Evolutionary conservation across 2,329 filamentous ascomycete genomes (phyloP).

Genomic region (Xylaria sp.): DNA sequence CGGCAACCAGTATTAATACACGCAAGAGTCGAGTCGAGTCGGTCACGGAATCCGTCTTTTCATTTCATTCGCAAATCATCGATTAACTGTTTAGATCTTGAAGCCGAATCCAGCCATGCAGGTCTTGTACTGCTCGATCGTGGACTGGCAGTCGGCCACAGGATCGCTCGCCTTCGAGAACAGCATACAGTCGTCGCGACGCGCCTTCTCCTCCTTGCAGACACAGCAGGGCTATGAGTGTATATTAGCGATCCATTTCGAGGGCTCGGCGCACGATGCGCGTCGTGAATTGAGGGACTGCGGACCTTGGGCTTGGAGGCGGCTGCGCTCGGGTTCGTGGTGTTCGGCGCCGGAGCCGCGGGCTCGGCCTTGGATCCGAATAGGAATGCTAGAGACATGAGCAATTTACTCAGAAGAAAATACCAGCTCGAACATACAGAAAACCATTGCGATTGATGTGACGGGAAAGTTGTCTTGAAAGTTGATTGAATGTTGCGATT

Average conservation of each 20-base stretch:
- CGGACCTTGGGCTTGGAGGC: slow-evolving; percentile 33
- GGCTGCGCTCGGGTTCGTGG: slow-evolving; percentile 17
- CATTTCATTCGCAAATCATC: background rate
- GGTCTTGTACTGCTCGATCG: slow-evolving; percentile 77
- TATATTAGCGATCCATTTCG: slow-evolving; percentile 5
- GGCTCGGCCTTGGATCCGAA: slow-evolving; percentile 23
- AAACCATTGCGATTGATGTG: slow-evolving; percentile 7
- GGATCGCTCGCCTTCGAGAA: slow-evolving; percentile 84
- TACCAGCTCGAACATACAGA: slow-evolving; percentile 20
- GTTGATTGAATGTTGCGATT: background rate
- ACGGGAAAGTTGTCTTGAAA: background rate
- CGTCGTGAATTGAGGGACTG: background rate
- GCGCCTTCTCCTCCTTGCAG: slow-evolving; percentile 89
- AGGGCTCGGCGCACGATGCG: background rate
- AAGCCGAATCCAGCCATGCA: slow-evolving; percentile 96
- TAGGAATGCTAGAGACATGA: slow-evolving; percentile 27
- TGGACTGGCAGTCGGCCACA: slow-evolving; percentile 72
- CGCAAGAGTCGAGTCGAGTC: background rate
- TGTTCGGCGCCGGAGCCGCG: slow-evolving; percentile 18
- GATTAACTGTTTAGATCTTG: slow-evolving; percentile 53
- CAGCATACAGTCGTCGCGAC: slow-evolving; percentile 97
- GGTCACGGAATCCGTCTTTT: background rate
- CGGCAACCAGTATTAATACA: slow-evolving; percentile 3
- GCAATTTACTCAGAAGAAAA: background rate
- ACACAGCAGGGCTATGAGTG: slow-evolving; percentile 87